A percentile compares a stretch with the other conserved stretches of the same genome.
phyloP scores from a whole-genome alignment of 1,284 basidiomycete genomes.

The Ganoderma leucocontextum region DNA sequence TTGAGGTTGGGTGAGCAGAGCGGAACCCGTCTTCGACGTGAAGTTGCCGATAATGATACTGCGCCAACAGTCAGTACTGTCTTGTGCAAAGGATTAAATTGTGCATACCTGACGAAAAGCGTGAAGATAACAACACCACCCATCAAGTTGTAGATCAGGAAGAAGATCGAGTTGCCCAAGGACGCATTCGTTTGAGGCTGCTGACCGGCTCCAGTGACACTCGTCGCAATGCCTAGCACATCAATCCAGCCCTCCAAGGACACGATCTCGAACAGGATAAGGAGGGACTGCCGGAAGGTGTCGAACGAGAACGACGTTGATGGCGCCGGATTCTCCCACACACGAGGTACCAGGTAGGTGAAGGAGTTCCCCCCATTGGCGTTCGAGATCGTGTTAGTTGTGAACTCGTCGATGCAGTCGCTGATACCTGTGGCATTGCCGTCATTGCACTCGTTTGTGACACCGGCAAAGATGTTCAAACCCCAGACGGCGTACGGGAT shows the following conservation, averaged over 20 bases:
- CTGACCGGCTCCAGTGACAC: conserved; percentile 73
- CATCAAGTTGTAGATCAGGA: conserved; percentile 92
- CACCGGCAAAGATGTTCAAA: conserved; percentile 90
- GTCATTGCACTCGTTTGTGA: conserved; percentile 91
- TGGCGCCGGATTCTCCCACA: conserved; percentile 88
- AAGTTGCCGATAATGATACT: conserved; percentile 98
- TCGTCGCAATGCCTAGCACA: conserved; percentile 87
- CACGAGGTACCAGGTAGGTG: conserved; percentile 82
- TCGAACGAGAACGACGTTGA: conserved; percentile 94
- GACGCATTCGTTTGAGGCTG: conserved; percentile 80
- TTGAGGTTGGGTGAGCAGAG: conserved; percentile 88
- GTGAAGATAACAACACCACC: conserved; percentile 93
- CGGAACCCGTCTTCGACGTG: conserved; percentile 84
- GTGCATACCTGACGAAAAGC: conserved; percentile 83
- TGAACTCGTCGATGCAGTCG: conserved; percentile 83
- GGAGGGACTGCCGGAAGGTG: conserved; percentile 83
- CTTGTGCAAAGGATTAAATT: not conserved
- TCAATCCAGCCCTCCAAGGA: conserved; percentile 97
- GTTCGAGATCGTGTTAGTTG: conserved; percentile 55
- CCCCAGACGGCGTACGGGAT: conserved; percentile 99
- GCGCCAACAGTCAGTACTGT: conserved; percentile 27
- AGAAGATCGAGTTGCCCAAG: conserved; percentile 90
- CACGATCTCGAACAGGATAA: conserved; percentile 97
- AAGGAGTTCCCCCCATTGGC: conserved; percentile 46
- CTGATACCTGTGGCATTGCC: conserved; percentile 57